Conservation (phyloP, 2,329 filamentous ascomycete species). For the Ilyonectria sp. region DNA sequence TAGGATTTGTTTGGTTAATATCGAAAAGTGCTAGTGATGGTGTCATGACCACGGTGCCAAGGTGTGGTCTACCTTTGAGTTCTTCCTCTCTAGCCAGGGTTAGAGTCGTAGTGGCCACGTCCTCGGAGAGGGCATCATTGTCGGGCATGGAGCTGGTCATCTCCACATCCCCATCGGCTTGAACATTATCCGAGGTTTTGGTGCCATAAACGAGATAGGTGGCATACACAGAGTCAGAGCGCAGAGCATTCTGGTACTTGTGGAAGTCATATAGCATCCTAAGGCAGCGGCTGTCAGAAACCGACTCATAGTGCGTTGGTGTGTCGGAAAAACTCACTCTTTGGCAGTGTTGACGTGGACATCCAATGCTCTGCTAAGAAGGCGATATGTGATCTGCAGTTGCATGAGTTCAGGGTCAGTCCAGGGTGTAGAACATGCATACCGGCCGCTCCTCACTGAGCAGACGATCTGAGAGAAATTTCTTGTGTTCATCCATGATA, state of each 20-base stretch:
- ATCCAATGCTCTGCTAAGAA: conserved; percentile 85
- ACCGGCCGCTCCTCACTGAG: conserved; percentile 83
- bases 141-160: conserved; percentile 78
- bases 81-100: conserved; percentile 81
- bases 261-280: conserved; percentile 96
- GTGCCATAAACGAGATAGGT: conserved; percentile 91
- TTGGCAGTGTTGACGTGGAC: conserved; percentile 92
- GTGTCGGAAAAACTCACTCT: conserved; percentile 70
- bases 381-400: conserved; percentile 85
- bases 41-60: background rate
- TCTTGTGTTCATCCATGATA: conserved; percentile 74
- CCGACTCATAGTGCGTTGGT: background rate
- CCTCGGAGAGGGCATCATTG: conserved; percentile 60
- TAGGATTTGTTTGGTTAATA: conserved; percentile 54
- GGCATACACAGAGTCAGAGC: conserved; percentile 83
- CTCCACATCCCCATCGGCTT: conserved; percentile 75
- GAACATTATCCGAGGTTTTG: conserved; percentile 60
- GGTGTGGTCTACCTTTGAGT: conserved; percentile 69
- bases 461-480: conserved; percentile 82
- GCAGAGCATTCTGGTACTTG: conserved; percentile 84
- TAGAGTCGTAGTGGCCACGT: conserved; percentile 71
- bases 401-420: conserved; percentile 12
- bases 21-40: background rate
- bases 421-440: conserved; percentile 48
- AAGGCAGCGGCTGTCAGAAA: conserved; percentile 28